Percentiles rank a stretch among this genome's conserved stretches.
These are phyloP conservation scores for Gossypium trilobum DNA, from an alignment of 441 rosid genomes.

Conservation along the genomic window DNA sequence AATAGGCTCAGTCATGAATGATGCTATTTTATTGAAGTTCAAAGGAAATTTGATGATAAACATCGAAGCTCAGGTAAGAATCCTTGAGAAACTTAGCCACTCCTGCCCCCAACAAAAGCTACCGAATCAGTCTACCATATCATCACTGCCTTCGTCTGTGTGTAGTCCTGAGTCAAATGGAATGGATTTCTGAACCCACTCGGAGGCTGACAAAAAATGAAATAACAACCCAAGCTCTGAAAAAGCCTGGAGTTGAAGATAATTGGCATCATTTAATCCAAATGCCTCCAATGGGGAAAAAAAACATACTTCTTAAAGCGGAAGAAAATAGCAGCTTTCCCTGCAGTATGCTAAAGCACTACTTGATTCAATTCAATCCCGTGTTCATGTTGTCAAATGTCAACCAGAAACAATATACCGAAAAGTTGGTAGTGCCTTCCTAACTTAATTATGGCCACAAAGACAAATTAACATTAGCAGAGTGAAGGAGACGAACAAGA, in stretches of 20 bases:
- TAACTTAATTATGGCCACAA: slow-evolving; percentile 21
- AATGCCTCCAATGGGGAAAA: not conserved
- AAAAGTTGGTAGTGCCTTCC: slow-evolving; percentile 22
- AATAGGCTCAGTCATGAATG: slow-evolving; percentile 25
- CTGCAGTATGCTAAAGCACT: slow-evolving; percentile 23
- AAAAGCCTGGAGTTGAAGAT: slow-evolving; percentile 23
- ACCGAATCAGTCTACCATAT: slow-evolving; percentile 20
- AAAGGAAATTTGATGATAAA: slow-evolving; percentile 39
- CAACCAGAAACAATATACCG: slow-evolving; percentile 22
- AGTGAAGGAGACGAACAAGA: slow-evolving; percentile 18
- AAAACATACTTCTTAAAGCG: slow-evolving; percentile 1
- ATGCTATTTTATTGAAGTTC: slow-evolving; percentile 22
- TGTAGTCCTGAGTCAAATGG: slow-evolving; percentile 31
- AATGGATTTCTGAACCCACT: slow-evolving; percentile 31
- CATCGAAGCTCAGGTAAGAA: slow-evolving; percentile 44
- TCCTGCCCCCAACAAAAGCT: slow-evolving; percentile 18
- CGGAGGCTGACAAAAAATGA: slow-evolving; percentile 26
- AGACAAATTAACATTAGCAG: slow-evolving; percentile 22
- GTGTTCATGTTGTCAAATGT: slow-evolving; percentile 12
- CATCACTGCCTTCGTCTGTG: slow-evolving; percentile 38
- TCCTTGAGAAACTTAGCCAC: slow-evolving; percentile 27
- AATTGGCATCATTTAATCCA: slow-evolving; percentile 11
- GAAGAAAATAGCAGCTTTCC: slow-evolving; percentile 25
- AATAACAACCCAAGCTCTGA: slow-evolving; percentile 21
- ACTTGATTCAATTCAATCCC: slow-evolving; percentile 3